phyloP scores from a whole-genome alignment of 805 yeast species.

The Zygosaccharomyces pseudorouxii region DNA sequence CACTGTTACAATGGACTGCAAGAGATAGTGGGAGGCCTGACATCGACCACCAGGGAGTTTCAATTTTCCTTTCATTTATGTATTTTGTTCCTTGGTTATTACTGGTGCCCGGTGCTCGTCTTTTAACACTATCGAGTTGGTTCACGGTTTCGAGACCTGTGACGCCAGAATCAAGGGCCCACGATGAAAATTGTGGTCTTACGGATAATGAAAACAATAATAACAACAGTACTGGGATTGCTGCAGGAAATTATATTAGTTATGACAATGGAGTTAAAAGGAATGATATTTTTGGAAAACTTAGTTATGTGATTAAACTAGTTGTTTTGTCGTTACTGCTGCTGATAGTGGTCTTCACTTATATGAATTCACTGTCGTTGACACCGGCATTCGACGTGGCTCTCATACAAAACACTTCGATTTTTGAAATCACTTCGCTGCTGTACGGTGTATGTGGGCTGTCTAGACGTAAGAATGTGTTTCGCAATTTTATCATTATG shows the following conservation, averaged over 20 bases:
- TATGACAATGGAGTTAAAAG: neutral
- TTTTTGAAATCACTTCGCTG: constrained; percentile 33
- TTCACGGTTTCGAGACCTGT: neutral
- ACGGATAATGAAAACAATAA: neutral
- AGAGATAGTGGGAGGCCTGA: constrained; percentile 9
- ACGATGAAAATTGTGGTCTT: constrained; percentile 6
- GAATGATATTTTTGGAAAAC: neutral
- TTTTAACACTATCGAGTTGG: neutral
- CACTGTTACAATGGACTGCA: constrained; percentile 18
- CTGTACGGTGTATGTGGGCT: constrained; percentile 32
- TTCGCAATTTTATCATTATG: constrained; percentile 29
- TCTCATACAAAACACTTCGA: constrained; percentile 30
- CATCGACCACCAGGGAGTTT: constrained; percentile 14
- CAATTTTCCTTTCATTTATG: constrained; percentile 23
- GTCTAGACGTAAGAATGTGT: constrained; percentile 24
- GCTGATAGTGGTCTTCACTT: constrained; percentile 20
- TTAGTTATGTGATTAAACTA: constrained; percentile 17
- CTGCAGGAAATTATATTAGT: neutral
- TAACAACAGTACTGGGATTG: neutral
- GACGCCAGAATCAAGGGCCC: constrained; percentile 3
- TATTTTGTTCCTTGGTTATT: constrained; percentile 28
- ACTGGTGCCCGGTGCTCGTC: constrained; percentile 21
- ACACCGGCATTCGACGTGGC: constrained; percentile 34
- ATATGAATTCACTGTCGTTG: constrained; percentile 24
- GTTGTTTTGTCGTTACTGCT: constrained; percentile 19